Conservation (phyloP, 371 early-diverging fungal genomes). For the Capillidium rhysosporum region DNA sequence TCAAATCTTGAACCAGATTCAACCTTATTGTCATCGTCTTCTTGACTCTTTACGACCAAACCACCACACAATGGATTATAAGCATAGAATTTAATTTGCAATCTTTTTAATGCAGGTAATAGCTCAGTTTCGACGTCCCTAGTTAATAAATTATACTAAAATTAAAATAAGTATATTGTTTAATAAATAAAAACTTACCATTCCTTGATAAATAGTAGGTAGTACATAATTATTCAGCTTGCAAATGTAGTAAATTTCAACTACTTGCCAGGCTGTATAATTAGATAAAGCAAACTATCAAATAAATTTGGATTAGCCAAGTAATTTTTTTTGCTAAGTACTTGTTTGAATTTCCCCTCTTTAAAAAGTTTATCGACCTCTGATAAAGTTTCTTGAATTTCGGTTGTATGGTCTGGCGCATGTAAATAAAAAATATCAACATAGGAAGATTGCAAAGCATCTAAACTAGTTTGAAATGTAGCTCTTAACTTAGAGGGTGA, state of each 20-base stretch:
- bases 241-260: slow-evolving; percentile 20
- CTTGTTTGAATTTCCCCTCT: slow-evolving; percentile 19
- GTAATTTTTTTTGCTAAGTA: neutral
- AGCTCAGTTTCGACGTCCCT: slow-evolving; percentile 38
- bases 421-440: slow-evolving; percentile 29
- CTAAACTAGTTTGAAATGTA: slow-evolving; percentile 15
- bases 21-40: slow-evolving; percentile 9
- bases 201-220: slow-evolving; percentile 29
- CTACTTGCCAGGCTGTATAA: slow-evolving; percentile 22
- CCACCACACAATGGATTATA: slow-evolving; percentile 47
- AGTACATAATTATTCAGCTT: slow-evolving; percentile 16
- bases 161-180: neutral
- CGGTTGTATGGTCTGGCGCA: slow-evolving; percentile 23
- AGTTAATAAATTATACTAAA: slow-evolving; percentile 36
- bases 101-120: slow-evolving; percentile 28
- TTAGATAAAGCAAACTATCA: slow-evolving; percentile 30
- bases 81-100: slow-evolving; percentile 25
- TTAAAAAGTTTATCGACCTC: slow-evolving; percentile 22
- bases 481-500: slow-evolving; percentile 21
- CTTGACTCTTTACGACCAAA: slow-evolving; percentile 17
- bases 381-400: slow-evolving; percentile 19
- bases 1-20: slow-evolving; percentile 30
- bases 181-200: slow-evolving; percentile 10
- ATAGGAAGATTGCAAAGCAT: slow-evolving; percentile 15
- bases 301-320: neutral